A percentile compares a stretch with the other conserved stretches of the same genome.
Evolutionary conservation across 2,329 filamentous ascomycete genomes (phyloP).

Genomic region (Ceratocystiopsis brevicomis): DNA sequence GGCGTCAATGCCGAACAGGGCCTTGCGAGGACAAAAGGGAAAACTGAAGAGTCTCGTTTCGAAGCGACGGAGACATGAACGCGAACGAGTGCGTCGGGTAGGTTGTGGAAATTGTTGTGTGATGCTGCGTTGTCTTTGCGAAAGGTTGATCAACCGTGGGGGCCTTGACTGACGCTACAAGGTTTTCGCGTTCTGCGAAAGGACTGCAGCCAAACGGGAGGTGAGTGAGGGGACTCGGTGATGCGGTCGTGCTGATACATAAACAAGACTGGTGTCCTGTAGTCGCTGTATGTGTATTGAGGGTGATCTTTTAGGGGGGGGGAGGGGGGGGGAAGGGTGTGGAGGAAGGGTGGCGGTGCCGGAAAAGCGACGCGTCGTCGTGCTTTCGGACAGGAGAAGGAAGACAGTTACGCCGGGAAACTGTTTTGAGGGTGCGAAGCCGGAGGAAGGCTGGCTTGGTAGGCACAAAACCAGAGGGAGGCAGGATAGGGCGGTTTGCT

Average conservation of each 20-base stretch:
- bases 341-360: too few relatives aligned
- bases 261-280: slow-evolving; percentile 45
- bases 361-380: too few relatives aligned
- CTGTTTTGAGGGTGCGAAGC: too few relatives aligned
- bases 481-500: too few relatives aligned
- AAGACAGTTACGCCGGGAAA: too few relatives aligned
- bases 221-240: slow-evolving; percentile 85
- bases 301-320: too few relatives aligned
- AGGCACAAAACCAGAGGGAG: too few relatives aligned
- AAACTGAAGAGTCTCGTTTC: slow-evolving; percentile 27
- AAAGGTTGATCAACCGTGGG: slow-evolving; percentile 58
- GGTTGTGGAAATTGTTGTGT: neutral
- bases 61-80: slow-evolving; percentile 37
- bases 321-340: too few relatives aligned
- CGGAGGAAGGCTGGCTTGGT: too few relatives aligned
- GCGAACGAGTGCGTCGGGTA: slow-evolving; percentile 16
- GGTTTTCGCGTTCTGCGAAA: slow-evolving; percentile 92
- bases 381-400: too few relatives aligned
- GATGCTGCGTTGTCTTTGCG: slow-evolving; percentile 3
- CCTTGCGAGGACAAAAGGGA: slow-evolving; percentile 36
- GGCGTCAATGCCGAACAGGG: slow-evolving; percentile 34
- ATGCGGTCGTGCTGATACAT: slow-evolving; percentile 93
- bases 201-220: slow-evolving; percentile 87
- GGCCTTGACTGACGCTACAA: slow-evolving; percentile 75
- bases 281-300: slow-evolving; percentile 7